phyloP scores from a whole-genome alignment of 129 eudicot genomes.

The Helianthus tuberosus region DNA sequence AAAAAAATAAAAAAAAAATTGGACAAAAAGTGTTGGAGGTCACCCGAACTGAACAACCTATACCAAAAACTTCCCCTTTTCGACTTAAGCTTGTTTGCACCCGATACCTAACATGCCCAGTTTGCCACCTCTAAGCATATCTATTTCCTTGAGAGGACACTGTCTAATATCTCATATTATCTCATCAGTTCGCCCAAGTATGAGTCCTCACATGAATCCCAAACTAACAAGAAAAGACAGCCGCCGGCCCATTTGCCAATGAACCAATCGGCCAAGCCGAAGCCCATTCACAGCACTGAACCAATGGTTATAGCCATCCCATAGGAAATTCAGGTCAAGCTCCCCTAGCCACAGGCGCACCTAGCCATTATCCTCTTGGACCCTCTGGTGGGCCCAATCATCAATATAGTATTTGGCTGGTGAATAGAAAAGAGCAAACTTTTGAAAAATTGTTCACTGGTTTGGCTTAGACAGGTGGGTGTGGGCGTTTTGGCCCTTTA shows the following conservation, averaged over 20 bases:
- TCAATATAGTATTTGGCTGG: constrained; percentile 16
- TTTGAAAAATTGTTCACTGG: constrained; percentile 16
- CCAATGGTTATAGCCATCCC: constrained; percentile 53
- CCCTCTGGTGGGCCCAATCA: constrained; percentile 65
- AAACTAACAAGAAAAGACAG: constrained; percentile 71
- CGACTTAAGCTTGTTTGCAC: too few species aligned
- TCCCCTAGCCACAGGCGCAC: constrained; percentile 50
- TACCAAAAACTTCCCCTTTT: too few species aligned
- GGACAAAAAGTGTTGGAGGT: too few species aligned
- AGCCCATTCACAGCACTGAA: constrained; percentile 58
- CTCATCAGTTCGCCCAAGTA: constrained; percentile 69
- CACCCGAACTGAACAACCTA: neutral
- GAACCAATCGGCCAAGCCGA: constrained; percentile 65
- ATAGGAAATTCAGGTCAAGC: constrained; percentile 55
- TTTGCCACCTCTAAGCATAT: neutral
- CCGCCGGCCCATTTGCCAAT: constrained; percentile 73
- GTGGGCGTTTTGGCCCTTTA: too few species aligned
- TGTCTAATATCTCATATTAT: neutral
- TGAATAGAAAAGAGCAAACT: constrained; percentile 21
- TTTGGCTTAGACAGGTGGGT: neutral
- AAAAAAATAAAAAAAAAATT: too few species aligned
- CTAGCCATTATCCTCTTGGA: constrained; percentile 70
- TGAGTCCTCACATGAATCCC: constrained; percentile 86
- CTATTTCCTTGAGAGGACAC: too few species aligned
- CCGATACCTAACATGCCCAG: too few species aligned